Percentiles rank a stretch among this genome's conserved stretches.
These are phyloP conservation scores for Tolypocladium endophyticum DNA, from an alignment of 2,329 filamentous ascomycete species.

Conservation along the genomic window DNA sequence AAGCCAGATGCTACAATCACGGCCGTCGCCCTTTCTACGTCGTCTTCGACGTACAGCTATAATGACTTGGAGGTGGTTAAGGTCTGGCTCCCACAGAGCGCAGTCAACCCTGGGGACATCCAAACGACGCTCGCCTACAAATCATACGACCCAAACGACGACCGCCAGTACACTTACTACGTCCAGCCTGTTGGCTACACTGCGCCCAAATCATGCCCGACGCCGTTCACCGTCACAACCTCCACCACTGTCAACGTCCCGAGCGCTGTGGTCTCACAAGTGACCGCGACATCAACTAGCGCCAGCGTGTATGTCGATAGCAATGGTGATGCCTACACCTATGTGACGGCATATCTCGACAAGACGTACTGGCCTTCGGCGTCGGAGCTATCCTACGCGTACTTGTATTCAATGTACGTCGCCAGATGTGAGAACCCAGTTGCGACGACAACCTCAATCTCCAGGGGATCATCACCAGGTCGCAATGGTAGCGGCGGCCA, in stretches of 20 bases:
- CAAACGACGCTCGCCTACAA: background rate
- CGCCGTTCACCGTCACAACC: conserved; percentile 14
- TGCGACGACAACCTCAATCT: background rate
- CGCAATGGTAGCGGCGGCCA: background rate
- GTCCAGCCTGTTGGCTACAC: conserved; percentile 10
- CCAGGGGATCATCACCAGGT: background rate
- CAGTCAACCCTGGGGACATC: background rate
- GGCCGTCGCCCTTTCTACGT: background rate
- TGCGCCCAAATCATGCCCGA: conserved; percentile 16
- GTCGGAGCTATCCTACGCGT: conserved; percentile 1
- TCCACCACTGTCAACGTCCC: conserved; percentile 5
- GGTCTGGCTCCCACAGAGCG: background rate
- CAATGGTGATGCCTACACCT: conserved; percentile 4
- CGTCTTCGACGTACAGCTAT: background rate
- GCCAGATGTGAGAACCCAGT: conserved; percentile 9
- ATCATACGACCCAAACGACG: background rate
- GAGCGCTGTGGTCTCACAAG: conserved; percentile 1
- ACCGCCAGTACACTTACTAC: conserved; percentile 6
- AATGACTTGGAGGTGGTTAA: background rate
- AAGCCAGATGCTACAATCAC: background rate
- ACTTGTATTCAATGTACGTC: conserved; percentile 9
- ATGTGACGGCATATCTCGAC: conserved; percentile 7
- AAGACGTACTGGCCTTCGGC: conserved; percentile 2
- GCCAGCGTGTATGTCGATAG: conserved; percentile 1
- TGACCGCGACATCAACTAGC: conserved; percentile 2